Base-by-base conservation (phyloP, 148 eudicot genomes). In the Amaranthus cruentus region DNA sequence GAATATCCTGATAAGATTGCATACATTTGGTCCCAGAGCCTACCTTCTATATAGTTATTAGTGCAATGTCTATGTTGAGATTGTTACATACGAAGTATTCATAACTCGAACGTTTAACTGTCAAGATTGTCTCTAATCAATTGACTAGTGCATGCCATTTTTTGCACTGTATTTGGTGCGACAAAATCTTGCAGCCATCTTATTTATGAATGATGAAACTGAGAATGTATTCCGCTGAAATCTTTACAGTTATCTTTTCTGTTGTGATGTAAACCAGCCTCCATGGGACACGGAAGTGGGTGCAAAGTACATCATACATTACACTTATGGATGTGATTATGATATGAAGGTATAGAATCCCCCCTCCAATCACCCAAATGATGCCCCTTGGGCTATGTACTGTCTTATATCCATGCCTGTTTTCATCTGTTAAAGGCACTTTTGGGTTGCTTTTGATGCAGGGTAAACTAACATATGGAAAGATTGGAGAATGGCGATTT, bases 301-400 rank as follows among this genome's bases (percentile, higher is more conserved):
- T 61, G 85, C 82, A 52, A 83, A 91, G 76, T 96, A 79, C 78
- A 92, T 96, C 66, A 96, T 96, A 55, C 99, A 96, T 79, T 96
- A 92, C 83, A 96, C 99, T 15, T 92, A 96, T 43, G 99, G 99
- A 74, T 96, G 99, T 69, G 99, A 96, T 83, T 96, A 90, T 80
- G 93, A 96, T 82, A 60, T 92, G 88, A 77, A 91, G 99, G 99
- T 95, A 87, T 50, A 15, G 42, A 47, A 14, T 46, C 56, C 49
- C 12, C 46, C 13, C 53, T 51, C 28, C 48, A 47, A 15, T 21
- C 14, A 61, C 72, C 72, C 10, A 7, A 42, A 55, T 47, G 21
- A 21, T 28, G 38, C 38, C 1, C 38, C 38, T 28, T 28, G 38
- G 38, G 38, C 38, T 28, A 28, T 28, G 38, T 28, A 1, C 55